Evolutionary conservation across 1,284 basidiomycete genomes (phyloP).

Genomic region (Fomes fomentarius): DNA sequence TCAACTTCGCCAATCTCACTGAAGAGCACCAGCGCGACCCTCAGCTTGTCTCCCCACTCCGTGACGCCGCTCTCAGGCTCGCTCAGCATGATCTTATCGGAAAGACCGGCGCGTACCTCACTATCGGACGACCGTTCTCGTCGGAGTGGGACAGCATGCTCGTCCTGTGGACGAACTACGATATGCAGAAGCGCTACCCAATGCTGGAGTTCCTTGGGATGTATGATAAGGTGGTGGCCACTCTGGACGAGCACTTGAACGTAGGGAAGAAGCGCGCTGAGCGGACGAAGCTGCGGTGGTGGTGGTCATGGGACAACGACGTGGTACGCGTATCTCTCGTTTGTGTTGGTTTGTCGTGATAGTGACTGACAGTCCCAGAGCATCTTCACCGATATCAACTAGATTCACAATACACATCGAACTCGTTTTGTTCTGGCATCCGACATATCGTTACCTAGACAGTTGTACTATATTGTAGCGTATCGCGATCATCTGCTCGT

Average conservation of each 20-base stretch:
- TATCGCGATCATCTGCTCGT: too few species aligned
- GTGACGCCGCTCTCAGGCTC: not conserved
- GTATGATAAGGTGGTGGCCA: not conserved
- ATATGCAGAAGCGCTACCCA: not conserved
- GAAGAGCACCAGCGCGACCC: not conserved
- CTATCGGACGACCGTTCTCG: not conserved
- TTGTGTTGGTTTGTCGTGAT: too few species aligned
- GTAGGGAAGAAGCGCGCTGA: not conserved
- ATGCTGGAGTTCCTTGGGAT: not conserved
- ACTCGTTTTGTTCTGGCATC: too few species aligned
- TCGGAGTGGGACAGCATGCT: conserved; percentile 1
- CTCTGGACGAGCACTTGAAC: not conserved
- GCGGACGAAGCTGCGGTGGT: not conserved
- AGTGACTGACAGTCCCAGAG: too few species aligned
- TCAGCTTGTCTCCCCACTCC: not conserved
- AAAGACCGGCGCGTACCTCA: not conserved
- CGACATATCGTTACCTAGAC: too few species aligned
- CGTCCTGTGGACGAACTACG: not conserved
- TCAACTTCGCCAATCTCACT: conserved; percentile 3
- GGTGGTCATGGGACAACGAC: conserved; percentile 1
- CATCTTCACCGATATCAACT: too few species aligned
- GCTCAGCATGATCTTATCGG: not conserved
- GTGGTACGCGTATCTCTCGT: not conserved
- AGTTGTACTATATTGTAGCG: too few species aligned
- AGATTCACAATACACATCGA: too few species aligned